Percentiles rank a stretch among this genome's conserved stretches.
phyloP scores from a whole-genome alignment of 139 green algal species.

The Ettlia oleoabundans region DNA sequence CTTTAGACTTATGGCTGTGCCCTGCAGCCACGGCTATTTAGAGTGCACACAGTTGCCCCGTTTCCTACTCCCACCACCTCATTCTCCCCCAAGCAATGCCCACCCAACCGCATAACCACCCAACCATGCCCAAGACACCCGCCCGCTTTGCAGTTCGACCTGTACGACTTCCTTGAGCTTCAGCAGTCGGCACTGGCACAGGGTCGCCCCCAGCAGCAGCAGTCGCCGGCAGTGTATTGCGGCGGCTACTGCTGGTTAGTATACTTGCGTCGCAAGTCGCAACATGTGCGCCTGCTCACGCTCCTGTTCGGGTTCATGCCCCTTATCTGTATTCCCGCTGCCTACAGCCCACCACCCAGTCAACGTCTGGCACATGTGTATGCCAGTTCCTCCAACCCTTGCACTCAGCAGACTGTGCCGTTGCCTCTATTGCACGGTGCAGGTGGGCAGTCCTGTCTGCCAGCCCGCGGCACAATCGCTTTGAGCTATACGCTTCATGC shows the following conservation, averaged over 20 bases:
- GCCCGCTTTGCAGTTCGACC: slow-evolving; percentile 32
- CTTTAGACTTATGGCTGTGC: no score
- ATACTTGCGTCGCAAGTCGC: no score
- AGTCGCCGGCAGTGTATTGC: slow-evolving; percentile 25
- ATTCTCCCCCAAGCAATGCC: background rate
- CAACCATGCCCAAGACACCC: no score
- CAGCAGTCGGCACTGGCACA: slow-evolving; percentile 1
- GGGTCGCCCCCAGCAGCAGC: slow-evolving; percentile 23
- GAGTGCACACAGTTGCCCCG: background rate
- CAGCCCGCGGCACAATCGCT: slow-evolving; percentile 8
- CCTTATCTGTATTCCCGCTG: no score
- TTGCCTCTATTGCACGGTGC: no score
- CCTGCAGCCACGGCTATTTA: no score
- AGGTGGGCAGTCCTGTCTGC: slow-evolving; percentile 21
- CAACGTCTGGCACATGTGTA: no score
- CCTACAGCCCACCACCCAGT: no score
- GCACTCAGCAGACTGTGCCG: no score
- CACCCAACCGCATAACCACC: background rate
- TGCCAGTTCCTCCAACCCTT: no score
- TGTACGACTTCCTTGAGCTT: slow-evolving; percentile 26
- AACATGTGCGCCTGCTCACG: no score
- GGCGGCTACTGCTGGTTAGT: slow-evolving; percentile 26
- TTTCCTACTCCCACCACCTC: background rate
- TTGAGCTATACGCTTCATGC: slow-evolving; percentile 26
- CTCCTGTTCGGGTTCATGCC: no score